Evolutionary conservation across 805 yeast genomes (phyloP).

Genomic region (Myxozyma nipponensis): DNA sequence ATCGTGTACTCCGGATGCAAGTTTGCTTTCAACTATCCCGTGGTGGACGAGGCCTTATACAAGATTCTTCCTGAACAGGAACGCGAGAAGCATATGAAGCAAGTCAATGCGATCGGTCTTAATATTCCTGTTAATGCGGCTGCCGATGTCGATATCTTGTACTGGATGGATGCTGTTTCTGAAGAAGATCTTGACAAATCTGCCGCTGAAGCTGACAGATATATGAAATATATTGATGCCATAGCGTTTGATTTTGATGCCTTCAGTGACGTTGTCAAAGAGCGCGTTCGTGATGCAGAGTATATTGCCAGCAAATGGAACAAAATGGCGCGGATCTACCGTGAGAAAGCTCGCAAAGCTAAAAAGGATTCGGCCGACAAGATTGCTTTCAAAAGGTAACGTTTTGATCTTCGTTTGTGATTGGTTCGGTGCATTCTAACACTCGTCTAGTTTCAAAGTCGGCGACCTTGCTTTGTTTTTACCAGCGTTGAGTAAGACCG

Average conservation of each 20-base stretch:
- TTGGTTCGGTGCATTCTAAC: slow-evolving; percentile 30
- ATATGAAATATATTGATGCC: slow-evolving; percentile 15
- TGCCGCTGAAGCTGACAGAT: slow-evolving; percentile 15
- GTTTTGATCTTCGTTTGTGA: too few species aligned
- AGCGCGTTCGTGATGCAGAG: slow-evolving; percentile 86
- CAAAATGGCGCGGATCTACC: slow-evolving; percentile 57
- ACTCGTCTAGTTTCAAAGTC: slow-evolving; percentile 57
- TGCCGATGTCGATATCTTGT: slow-evolving; percentile 33
- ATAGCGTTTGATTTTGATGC: slow-evolving; percentile 40
- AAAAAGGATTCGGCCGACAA: slow-evolving; percentile 17
- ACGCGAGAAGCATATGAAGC: slow-evolving; percentile 12
- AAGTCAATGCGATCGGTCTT: not conserved
- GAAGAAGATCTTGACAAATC: slow-evolving; percentile 27
- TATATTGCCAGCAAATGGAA: slow-evolving; percentile 80
- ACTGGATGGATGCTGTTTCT: slow-evolving; percentile 47
- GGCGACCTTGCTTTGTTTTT: slow-evolving; percentile 82
- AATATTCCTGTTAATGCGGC: slow-evolving; percentile 5
- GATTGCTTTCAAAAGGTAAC: slow-evolving; percentile 32
- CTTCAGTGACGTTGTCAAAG: slow-evolving; percentile 49
- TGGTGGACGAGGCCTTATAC: slow-evolving; percentile 16
- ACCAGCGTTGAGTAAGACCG: slow-evolving; percentile 53
- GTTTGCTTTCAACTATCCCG: slow-evolving; percentile 9
- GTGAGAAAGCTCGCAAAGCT: slow-evolving; percentile 35
- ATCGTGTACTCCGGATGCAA: slow-evolving; percentile 8
- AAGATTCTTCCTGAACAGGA: slow-evolving; percentile 20